Base-by-base conservation (phyloP, 2,329 filamentous ascomycete genomes). In the Cytospora mali region DNA sequence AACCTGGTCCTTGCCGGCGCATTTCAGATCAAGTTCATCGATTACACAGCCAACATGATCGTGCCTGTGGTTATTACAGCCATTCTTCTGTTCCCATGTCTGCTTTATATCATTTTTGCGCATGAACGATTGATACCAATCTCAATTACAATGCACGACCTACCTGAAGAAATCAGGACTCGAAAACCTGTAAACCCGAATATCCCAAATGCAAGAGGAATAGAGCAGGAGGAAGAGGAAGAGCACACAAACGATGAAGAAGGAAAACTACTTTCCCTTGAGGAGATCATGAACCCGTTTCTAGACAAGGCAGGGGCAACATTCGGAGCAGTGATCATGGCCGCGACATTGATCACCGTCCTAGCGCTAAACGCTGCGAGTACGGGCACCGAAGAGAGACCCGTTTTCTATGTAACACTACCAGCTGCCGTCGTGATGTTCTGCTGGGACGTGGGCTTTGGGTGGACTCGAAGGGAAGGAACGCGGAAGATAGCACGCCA, bases 1-100 rank as follows among this genome's bases (percentile, higher is more conserved):
- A 92, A 92, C 61, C 81, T 92, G 9, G 89, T 92, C 0, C 80
- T 92, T 0, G 88, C 89, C 0, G 88, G 89, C 4, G 89, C 89
- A 2, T 92, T 92, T 69, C 70, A 83, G 4, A 88, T 92, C 76
- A 88, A 83, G 56, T 92, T 92, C 72, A 84, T 92, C 70, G 79
- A 84, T 48, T 92, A 92, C 70, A 91, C 88, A 0, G 88, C 87
- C n/a, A 90, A 92, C 70, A 89, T 92, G 82, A 88, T 92, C 21
- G 87, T 92, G 0, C 89, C 89, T 0, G 87, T 90, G 1, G 75
- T 90, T 25, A 76, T 83, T n/a, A 92, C 89, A 0, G 88, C 82
- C 2, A 78, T 91, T 18, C 75, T 90, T 0, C 74, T 92, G 3
- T 91, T 90, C 56, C 89, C 89, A 0, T 88, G 90, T 66, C 73